Conservation (phyloP, 2,329 filamentous ascomycete species). For the Cadophora malorum region DNA sequence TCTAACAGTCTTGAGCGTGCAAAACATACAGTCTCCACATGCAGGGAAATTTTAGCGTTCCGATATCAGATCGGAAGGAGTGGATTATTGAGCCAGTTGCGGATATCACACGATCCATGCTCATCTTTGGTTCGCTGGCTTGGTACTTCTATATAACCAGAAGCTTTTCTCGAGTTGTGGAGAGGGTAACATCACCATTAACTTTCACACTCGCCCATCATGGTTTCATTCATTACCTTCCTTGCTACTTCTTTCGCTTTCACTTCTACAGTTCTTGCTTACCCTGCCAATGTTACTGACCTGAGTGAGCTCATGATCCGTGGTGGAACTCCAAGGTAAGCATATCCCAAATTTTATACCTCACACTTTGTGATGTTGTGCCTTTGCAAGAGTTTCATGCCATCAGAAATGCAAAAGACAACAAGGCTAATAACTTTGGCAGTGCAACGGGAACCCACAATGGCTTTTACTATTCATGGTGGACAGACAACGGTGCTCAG, state of each 20-base stretch:
- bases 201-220: conserved; percentile 19
- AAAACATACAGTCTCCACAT: background rate
- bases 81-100: background rate
- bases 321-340: conserved; percentile 48
- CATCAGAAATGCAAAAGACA: background rate
- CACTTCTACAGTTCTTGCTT: conserved; percentile 31
- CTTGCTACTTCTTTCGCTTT: conserved; percentile 31
- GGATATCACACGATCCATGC: background rate
- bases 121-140: background rate
- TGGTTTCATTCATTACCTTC: conserved; percentile 34
- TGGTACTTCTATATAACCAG: conserved; percentile 8
- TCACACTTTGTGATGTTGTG: too few relatives aligned
- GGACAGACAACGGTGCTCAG: conserved; percentile 57
- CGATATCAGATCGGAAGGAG: conserved; percentile 4
- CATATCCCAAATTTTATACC: background rate
- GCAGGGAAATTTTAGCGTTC: background rate
- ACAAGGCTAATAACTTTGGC: conserved; percentile 26
- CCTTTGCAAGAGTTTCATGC: background rate
- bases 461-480: conserved; percentile 67
- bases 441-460: conserved; percentile 57
- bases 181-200: background rate
- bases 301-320: conserved; percentile 20
- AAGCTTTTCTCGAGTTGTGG: background rate
- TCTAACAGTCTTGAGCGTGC: background rate
- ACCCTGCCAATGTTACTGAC: conserved; percentile 19